Base-by-base conservation (phyloP, 2,329 filamentous ascomycete species). In the Dothistroma septosporum region DNA sequence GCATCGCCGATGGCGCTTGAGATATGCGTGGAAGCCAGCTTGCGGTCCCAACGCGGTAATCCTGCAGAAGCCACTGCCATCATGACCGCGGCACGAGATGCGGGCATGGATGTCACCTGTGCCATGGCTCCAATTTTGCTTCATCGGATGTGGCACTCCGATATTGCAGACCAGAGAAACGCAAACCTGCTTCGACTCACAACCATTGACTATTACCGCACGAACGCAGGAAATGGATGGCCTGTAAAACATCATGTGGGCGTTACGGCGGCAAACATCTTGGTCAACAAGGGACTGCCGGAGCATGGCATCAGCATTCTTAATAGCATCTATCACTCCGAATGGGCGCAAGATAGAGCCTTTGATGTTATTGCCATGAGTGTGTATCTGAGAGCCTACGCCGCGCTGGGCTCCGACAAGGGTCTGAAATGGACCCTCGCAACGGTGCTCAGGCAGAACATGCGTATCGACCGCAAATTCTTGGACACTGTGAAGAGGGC, bases 331-430 rank as follows among this genome's bases (percentile, higher is more conserved):
- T 67, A 63, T 52, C 46, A 62, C 1, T 71, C 70, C 2, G 50
- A 65, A 8, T 71, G 65, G 65, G 62, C 63, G 12, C 19, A 59
- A 0, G 31, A 65, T 24, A 56, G 59, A 10, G 65, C 68, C 1
- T 58, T 74, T 21, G 67, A 72, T 53, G 70, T 73, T 48, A 66
- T 63, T 9, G 67, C 68, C 33, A 69, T 75, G 68, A 70, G 69
- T 2, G 68, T 75, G 16, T 71, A 69, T 44, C 47, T 75, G 16
- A 63, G 71, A 52, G 73, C 66, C 33, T 74, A 72, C 58, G 61
- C 59, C 21, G 61, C 60, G 10, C 32, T 69, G 24, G 31, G 31
- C 28, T 10, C 46, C 44, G 22, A 55, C 66, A 44, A 19, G 62
- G 28, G 14, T 63, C 73, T 35, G 35, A 64, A n/a, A 35, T 73